A percentile compares a stretch with the other conserved stretches of the same genome.
Evolutionary conservation across 1,139 yeast genomes (phyloP).

Genomic region (Wickerhamomyces sp.): DNA sequence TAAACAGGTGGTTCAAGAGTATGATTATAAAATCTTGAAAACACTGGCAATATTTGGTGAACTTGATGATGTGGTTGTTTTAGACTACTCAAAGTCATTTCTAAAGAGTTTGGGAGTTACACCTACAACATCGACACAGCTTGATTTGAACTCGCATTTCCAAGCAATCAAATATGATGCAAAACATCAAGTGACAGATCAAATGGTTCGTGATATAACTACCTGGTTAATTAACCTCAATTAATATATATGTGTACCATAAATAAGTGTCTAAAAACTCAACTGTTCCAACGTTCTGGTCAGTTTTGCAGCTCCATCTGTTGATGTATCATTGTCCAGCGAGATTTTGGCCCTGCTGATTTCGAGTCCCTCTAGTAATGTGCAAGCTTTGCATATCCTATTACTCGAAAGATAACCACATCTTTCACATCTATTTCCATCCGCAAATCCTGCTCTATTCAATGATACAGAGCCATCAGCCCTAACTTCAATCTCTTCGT

Average conservation of each 20-base stretch:
- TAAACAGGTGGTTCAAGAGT: conserved; percentile 3
- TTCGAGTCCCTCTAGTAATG: conserved; percentile 79
- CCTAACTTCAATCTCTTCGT: conserved; percentile 46
- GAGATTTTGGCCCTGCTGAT: conserved; percentile 59
- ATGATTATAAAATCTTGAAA: conserved; percentile 5
- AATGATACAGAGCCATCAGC: conserved; percentile 57
- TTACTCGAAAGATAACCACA: conserved; percentile 94
- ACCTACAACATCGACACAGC: neutral
- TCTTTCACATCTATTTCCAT: conserved; percentile 74
- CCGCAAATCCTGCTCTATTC: conserved; percentile 33
- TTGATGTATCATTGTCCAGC: conserved; percentile 44
- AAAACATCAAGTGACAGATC: conserved; percentile 15
- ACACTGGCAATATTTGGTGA: conserved; percentile 18
- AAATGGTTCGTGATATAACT: conserved; percentile 14
- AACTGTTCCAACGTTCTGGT: conserved; percentile 62
- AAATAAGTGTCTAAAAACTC: conserved; percentile 38
- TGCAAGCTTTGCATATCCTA: conserved; percentile 88
- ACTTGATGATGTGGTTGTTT: conserved; percentile 12
- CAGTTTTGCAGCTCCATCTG: conserved; percentile 66
- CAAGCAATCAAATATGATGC: conserved; percentile 14
- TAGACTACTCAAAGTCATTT: conserved; percentile 10
- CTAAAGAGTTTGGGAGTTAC: conserved; percentile 3
- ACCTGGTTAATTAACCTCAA: conserved; percentile 6
- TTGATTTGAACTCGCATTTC: conserved; percentile 4
- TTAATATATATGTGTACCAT: no score